Conservation (phyloP, 306 rosid species). For the Quercus cerris region DNA sequence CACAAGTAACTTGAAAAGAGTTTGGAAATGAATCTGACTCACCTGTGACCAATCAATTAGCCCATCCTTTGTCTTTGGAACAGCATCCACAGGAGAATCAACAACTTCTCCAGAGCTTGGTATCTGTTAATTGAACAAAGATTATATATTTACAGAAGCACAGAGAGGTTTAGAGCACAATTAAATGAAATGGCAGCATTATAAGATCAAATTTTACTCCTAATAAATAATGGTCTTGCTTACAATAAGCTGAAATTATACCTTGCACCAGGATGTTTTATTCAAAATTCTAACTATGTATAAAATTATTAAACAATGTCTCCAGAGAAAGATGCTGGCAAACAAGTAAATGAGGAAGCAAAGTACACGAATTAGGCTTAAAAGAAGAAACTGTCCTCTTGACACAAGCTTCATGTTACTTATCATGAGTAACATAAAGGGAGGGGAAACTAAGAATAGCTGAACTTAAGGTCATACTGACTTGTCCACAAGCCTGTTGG, state of each 20-base stretch:
- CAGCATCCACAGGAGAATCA: constrained; percentile 62
- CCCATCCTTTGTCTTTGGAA: constrained; percentile 68
- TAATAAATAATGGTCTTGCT: not conserved
- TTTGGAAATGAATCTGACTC: constrained; percentile 35
- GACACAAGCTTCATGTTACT: not conserved
- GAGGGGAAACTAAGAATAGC: not conserved
- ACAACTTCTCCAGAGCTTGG: constrained; percentile 67
- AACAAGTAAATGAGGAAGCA: not conserved
- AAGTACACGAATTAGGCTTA: not conserved
- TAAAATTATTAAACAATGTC: not conserved
- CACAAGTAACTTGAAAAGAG: constrained; percentile 15
- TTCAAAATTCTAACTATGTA: not conserved
- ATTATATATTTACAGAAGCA: not conserved
- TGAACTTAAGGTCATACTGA: not conserved
- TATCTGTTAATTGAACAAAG: constrained; percentile 50
- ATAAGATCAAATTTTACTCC: not conserved
- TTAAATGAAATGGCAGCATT: not conserved
- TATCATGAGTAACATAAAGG: not conserved
- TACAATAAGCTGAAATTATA: not conserved
- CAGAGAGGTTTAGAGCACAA: not conserved
- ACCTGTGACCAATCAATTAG: constrained; percentile 93
- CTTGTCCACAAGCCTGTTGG: no score
- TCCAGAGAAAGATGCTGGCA: not conserved
- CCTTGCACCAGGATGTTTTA: not conserved
- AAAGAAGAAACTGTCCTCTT: not conserved